Evolutionary conservation across 2,329 filamentous ascomycete genomes (phyloP), one percentile per base, ranked within the genome.

Genomic region (Diaporthe sp.): DNA sequence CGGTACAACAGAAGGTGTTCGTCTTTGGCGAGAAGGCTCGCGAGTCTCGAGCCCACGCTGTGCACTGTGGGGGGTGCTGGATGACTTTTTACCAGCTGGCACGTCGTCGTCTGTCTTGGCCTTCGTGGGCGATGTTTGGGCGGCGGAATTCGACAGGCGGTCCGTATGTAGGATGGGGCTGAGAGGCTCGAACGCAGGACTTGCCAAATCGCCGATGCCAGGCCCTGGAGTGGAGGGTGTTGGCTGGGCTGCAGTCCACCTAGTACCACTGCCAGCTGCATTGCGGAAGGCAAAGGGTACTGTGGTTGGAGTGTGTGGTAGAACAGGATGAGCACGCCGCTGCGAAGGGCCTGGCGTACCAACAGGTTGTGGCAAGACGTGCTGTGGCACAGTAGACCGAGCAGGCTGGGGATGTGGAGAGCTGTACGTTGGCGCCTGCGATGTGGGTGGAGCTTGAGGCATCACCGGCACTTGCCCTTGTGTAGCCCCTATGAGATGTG

Each of bases 181-280:
- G 5, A 92, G 84, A 0, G 90, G 90, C 78, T 93, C 91, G 75
- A 85, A 88, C 4, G 87, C 86, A 3, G 91, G 91, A 75, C 89
- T 90, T 46, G 86, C 85, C 22, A 85, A 81, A 62, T 87, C 86
- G 67, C 83, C 85, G 62, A 83, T 81, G 17, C 80, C 82, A 39
- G 79, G 79, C 5, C 82, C 81, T 2, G 91, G 91, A 1, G 91
- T 93, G 6, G 90, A 90, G 5, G 90, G 89, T 1, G 90, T 91
- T 9, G 89, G 87, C 7, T 81, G 79, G 44, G 85, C 86, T 22
- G 88, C 84, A 3, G 86, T 89, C 91, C 91, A 93, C 79, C 88
- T 89, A 0, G 91, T 93, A 60, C 89, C 90, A 75, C 80, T 84
- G 13, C 82, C 83, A 4, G 76, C 76, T 28, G 79, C 13, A 73